Conservation (phyloP, 176 grass and related monocot genomes). For the Zea luxurians region DNA sequence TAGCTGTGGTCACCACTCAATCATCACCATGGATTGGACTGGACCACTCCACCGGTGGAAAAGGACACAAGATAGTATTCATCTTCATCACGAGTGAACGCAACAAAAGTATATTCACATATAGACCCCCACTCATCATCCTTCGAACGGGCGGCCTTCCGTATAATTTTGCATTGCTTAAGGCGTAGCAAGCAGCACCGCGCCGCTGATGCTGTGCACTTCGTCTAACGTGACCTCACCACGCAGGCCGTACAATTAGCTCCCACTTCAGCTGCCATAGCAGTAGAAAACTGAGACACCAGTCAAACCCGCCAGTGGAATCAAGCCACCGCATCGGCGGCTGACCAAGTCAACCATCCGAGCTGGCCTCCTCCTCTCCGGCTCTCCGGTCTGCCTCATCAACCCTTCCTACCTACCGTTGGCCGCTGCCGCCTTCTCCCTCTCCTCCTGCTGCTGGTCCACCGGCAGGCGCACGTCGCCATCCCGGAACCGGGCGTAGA, state of each 20-base stretch:
- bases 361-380: background rate
- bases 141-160: too few species aligned
- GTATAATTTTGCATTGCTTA: too few species aligned
- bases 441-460: slow-evolving; percentile 21
- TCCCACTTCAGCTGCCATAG: background rate
- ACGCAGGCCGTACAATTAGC: background rate
- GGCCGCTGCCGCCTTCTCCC: background rate
- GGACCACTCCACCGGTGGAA: too few species aligned
- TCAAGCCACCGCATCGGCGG: background rate
- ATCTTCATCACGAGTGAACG: too few species aligned
- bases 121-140: too few species aligned
- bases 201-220: too few species aligned
- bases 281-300: background rate
- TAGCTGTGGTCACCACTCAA: too few species aligned
- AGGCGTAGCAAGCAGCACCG: too few species aligned
- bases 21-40: too few species aligned
- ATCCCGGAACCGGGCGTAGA: slow-evolving; percentile 67
- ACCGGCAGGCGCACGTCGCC: slow-evolving; percentile 1
- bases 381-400: background rate
- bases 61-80: too few species aligned
- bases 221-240: too few species aligned
- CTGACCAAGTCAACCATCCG: slow-evolving; percentile 25
- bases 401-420: background rate
- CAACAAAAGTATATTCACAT: too few species aligned
- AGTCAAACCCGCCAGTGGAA: background rate